Conservation (phyloP, 768 basidiomycete genomes). For the Hortiboletus campestris region DNA sequence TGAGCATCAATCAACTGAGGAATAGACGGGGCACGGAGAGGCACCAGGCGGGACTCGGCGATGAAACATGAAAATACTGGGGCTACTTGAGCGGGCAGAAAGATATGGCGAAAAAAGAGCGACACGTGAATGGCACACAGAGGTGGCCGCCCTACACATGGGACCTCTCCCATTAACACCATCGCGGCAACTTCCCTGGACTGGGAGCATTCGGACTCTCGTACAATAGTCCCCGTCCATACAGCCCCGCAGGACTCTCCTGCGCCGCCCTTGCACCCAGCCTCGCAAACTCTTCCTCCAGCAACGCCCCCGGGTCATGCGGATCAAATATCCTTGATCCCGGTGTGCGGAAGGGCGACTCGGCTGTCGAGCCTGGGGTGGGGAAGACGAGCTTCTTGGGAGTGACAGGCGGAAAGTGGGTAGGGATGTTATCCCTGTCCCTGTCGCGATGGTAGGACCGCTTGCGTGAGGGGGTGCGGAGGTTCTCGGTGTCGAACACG, state of each 20-base stretch:
- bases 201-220: slow-evolving; percentile 68
- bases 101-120: background rate
- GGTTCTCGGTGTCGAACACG: slow-evolving; percentile 35
- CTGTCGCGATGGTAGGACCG: slow-evolving; percentile 32
- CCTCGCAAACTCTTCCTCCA: slow-evolving; percentile 72
- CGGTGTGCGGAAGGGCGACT: slow-evolving; percentile 51
- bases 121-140: background rate
- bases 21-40: background rate
- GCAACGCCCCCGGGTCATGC: slow-evolving; percentile 61
- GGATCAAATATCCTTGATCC: slow-evolving; percentile 59
- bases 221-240: slow-evolving; percentile 60
- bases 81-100: background rate
- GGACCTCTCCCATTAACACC: slow-evolving; percentile 42
- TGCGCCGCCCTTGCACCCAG: slow-evolving; percentile 41
- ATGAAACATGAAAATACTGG: background rate
- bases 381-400: slow-evolving; percentile 43
- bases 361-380: slow-evolving; percentile 23
- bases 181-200: slow-evolving; percentile 51
- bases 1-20: background rate
- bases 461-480: slow-evolving; percentile 47
- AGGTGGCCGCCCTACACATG: background rate
- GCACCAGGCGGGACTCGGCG: background rate
- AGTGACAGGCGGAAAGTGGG: slow-evolving; percentile 38
- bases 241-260: slow-evolving; percentile 68
- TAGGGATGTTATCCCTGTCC: slow-evolving; percentile 19